Percentiles rank a stretch among this genome's conserved stretches.
These are phyloP conservation scores for Acanthamoeba polyphaga DNA, from an alignment of 208 protist genomes.

Conservation along the genomic window DNA sequence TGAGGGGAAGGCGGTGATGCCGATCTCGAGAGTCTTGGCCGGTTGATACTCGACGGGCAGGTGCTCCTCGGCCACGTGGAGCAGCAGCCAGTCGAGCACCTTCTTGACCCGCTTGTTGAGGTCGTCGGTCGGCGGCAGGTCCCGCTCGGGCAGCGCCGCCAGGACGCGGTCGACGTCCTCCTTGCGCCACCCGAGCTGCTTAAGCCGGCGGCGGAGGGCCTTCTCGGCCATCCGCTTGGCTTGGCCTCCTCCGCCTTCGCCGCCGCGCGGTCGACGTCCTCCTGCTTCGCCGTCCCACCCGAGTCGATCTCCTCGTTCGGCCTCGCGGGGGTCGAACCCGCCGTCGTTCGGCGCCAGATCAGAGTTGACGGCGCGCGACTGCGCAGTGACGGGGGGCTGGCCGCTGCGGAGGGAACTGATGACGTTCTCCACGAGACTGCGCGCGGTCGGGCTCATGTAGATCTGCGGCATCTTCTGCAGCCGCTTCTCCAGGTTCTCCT, in stretches of 20 bases:
- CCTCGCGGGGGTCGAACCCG: not conserved
- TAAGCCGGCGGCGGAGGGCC: not conserved
- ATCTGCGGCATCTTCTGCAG: slow-evolving; percentile 73
- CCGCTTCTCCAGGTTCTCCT: slow-evolving; percentile 75
- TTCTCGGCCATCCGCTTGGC: not conserved
- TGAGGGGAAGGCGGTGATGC: slow-evolving; percentile 49
- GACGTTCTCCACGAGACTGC: slow-evolving; percentile 71
- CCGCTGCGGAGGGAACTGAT: not conserved
- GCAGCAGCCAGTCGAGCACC: slow-evolving; percentile 71
- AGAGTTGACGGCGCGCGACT: not conserved
- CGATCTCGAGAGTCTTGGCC: slow-evolving; percentile 72
- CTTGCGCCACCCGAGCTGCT: slow-evolving; percentile 22
- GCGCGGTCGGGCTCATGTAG: slow-evolving; percentile 72
- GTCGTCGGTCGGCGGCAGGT: not conserved
- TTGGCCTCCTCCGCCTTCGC: slow-evolving; percentile 3
- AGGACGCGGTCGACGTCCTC: slow-evolving; percentile 64
- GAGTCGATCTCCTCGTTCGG: not conserved
- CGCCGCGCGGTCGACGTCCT: slow-evolving; percentile 1
- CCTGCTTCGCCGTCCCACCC: too few species aligned
- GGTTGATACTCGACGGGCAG: slow-evolving; percentile 72
- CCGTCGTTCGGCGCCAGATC: not conserved
- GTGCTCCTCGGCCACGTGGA: slow-evolving; percentile 75
- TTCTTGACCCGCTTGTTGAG: slow-evolving; percentile 30
- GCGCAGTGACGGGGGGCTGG: not conserved
- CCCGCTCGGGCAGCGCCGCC: slow-evolving; percentile 1